Percentiles rank a stretch among this genome's conserved stretches.
phyloP scores from a whole-genome alignment of 352 stramenopile species.

The Pilasporangium apinafurcum region DNA sequence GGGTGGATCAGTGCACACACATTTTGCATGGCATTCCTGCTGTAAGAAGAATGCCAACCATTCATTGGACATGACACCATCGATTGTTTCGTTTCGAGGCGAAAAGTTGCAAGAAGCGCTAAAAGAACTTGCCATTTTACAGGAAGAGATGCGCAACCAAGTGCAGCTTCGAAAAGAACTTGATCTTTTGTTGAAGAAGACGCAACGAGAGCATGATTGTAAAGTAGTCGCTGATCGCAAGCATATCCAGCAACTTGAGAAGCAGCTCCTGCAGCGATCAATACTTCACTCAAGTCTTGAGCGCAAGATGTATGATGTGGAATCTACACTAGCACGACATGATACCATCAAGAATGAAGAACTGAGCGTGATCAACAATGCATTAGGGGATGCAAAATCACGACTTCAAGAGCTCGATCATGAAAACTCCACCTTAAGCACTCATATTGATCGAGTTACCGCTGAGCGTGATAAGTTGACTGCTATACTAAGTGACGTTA shows the following conservation, averaged over 20 bases:
- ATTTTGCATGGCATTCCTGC: conserved; percentile 79
- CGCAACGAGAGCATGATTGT: conserved; percentile 67
- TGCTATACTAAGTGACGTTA: conserved; percentile 24
- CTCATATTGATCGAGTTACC: conserved; percentile 16
- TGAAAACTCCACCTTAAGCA: conserved; percentile 28
- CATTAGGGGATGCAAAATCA: conserved; percentile 17
- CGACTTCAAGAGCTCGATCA: conserved; percentile 23
- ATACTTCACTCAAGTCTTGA: conserved; percentile 58
- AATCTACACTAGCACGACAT: conserved; percentile 43
- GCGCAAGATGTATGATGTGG: conserved; percentile 68
- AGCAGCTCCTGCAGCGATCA: conserved; percentile 61
- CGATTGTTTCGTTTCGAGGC: conserved; percentile 62
- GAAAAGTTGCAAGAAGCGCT: conserved; percentile 64
- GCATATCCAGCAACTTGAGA: conserved; percentile 67
- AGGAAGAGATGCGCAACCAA: conserved; percentile 64
- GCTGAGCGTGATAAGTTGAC: conserved; percentile 26
- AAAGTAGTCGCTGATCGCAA: conserved; percentile 50
- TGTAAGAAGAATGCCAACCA: conserved; percentile 76
- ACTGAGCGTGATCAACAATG: conserved; percentile 20
- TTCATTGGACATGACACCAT: conserved; percentile 59
- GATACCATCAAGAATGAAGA: conserved; percentile 42
- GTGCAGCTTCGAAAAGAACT: conserved; percentile 52
- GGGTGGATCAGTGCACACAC: too few relatives aligned
- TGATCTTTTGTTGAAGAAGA: conserved; percentile 64
- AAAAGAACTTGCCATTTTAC: conserved; percentile 33